Evolutionary conservation across 1,284 basidiomycete genomes (phyloP).

Genomic region (Golubevia pallescens): DNA sequence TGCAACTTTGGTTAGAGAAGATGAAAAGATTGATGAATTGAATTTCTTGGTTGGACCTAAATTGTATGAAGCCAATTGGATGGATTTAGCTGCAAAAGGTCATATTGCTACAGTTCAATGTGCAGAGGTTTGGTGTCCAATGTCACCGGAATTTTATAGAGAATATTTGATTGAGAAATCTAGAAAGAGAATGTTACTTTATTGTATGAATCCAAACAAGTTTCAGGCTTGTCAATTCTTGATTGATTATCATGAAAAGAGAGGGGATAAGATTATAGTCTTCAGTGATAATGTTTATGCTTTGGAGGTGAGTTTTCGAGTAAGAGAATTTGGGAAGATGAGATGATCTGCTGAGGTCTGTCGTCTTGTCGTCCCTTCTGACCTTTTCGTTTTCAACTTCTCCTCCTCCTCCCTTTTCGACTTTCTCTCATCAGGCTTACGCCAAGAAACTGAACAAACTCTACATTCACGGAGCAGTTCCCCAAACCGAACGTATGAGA

Average conservation of each 20-base stretch:
- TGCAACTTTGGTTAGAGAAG: conserved; percentile 59
- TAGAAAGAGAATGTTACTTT: conserved; percentile 60
- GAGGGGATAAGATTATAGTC: conserved; percentile 64
- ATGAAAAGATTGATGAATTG: conserved; percentile 64
- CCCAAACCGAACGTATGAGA: conserved; percentile 59
- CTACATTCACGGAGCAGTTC: conserved; percentile 59
- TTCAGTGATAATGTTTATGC: conserved; percentile 63
- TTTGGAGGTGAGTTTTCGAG: conserved; percentile 22
- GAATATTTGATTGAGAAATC: conserved; percentile 60
- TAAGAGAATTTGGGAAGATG: not conserved
- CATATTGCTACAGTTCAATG: conserved; percentile 61
- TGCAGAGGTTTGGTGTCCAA: conserved; percentile 64
- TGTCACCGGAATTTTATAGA: conserved; percentile 64
- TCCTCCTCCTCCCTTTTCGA: not conserved
- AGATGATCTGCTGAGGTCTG: not conserved
- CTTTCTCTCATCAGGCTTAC: conserved; percentile 33
- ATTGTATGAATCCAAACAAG: conserved; percentile 64
- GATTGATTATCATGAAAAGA: conserved; percentile 62
- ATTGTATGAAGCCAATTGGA: conserved; percentile 64
- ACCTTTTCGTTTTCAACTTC: not conserved
- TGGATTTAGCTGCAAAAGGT: conserved; percentile 63
- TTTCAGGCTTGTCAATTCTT: conserved; percentile 63
- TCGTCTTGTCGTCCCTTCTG: too few relatives aligned
- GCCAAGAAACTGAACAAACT: conserved; percentile 60
- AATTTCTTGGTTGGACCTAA: conserved; percentile 63